phyloP scores from a whole-genome alignment of 1,284 basidiomycete species.

The Rhodofomes roseus region DNA sequence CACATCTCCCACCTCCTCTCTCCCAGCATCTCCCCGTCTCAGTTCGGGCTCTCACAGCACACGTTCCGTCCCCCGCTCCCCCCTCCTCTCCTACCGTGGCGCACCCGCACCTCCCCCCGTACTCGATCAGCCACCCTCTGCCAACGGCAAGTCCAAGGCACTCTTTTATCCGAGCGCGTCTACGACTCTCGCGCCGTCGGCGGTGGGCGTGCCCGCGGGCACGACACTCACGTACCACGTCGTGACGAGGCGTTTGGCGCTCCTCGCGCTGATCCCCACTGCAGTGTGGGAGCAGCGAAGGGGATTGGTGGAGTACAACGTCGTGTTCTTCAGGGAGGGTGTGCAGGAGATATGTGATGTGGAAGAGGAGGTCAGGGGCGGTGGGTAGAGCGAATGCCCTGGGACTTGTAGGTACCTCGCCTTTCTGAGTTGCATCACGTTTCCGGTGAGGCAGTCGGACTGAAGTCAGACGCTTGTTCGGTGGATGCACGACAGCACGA shows the following conservation, averaged over 20 bases:
- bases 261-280: conserved; percentile 81
- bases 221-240: conserved; percentile 87
- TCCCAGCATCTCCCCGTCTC: conserved; percentile 23
- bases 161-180: conserved; percentile 54
- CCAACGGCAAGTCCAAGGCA: conserved; percentile 10
- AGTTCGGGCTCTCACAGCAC: not conserved
- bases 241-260: conserved; percentile 76
- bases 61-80: conserved; percentile 6
- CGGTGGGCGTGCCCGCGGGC: conserved; percentile 43
- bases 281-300: conserved; percentile 74
- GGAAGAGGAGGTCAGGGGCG: conserved; percentile 49
- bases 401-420: too few relatives aligned
- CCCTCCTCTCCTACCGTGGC: conserved; percentile 17
- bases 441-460: too few relatives aligned
- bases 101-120: conserved; percentile 17
- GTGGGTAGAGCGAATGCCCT: not conserved
- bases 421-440: too few relatives aligned
- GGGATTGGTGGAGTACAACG: conserved; percentile 90
- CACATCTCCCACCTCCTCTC: conserved; percentile 9
- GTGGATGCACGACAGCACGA: too few relatives aligned
- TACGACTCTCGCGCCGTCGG: conserved; percentile 56
- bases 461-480: too few relatives aligned
- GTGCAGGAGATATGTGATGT: conserved; percentile 74
- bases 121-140: not conserved
- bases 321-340: conserved; percentile 83